Conservation (phyloP, 805 yeast species). For the Kazachstania viticola region DNA sequence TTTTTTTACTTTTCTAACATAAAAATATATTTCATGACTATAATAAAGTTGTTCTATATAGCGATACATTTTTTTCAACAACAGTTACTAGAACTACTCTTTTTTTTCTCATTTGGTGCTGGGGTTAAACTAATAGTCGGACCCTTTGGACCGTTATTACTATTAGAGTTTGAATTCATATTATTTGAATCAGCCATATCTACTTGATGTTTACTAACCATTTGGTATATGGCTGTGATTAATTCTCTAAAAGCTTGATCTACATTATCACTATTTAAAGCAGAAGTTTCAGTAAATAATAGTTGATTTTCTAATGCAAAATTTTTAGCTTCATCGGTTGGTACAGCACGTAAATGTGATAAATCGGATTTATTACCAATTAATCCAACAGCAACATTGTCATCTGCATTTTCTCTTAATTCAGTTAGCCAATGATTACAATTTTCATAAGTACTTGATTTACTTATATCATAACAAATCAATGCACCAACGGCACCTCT, state of each 20-base stretch:
- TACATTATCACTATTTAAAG: conserved; percentile 87
- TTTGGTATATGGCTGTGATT: conserved; percentile 84
- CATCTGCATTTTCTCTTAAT: conserved; percentile 83
- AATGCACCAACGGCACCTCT: conserved; percentile 98
- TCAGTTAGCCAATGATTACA: conserved; percentile 86
- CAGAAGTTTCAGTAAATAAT: conserved; percentile 92
- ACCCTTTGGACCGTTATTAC: conserved; percentile 44
- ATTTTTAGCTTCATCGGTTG: conserved; percentile 93
- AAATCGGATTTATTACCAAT: conserved; percentile 89
- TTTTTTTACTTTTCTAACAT: not conserved
- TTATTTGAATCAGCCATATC: conserved; percentile 63
- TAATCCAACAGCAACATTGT: conserved; percentile 87
- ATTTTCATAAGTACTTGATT: conserved; percentile 75
- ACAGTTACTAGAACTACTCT: conserved; percentile 41
- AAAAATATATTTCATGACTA: not conserved
- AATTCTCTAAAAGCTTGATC: conserved; percentile 90
- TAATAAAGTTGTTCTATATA: no score
- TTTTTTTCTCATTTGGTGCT: conserved; percentile 74
- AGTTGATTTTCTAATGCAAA: conserved; percentile 88
- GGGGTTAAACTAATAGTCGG: conserved; percentile 90
- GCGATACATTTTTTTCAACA: conserved; percentile 34
- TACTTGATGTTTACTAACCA: conserved; percentile 87
- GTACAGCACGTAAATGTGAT: conserved; percentile 88
- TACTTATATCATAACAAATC: conserved; percentile 89
- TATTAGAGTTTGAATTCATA: conserved; percentile 2